Evolutionary conservation across 2,329 filamentous ascomycete species (phyloP).

Genomic region (Cladophialophora yegresii): DNA sequence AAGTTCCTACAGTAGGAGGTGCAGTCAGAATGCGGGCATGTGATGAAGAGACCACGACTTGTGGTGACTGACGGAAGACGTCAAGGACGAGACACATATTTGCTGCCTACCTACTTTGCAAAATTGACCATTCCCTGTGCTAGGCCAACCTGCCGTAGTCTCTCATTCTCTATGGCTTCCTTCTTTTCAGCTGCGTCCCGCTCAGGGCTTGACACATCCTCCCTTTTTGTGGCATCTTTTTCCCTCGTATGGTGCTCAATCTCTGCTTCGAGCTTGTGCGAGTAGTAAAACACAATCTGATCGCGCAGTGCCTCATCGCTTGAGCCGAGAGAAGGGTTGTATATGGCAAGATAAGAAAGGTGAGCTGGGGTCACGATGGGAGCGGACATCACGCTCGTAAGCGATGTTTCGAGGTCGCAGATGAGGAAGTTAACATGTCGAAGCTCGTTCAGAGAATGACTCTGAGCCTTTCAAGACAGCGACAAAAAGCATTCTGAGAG

Average conservation of each 20-base stretch:
- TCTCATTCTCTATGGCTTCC: constrained; percentile 76
- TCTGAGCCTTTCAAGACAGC: not conserved
- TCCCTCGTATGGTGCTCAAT: constrained; percentile 36
- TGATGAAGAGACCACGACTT: not conserved
- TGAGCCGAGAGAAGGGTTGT: constrained; percentile 78
- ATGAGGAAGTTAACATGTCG: not conserved
- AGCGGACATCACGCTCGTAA: constrained; percentile 20
- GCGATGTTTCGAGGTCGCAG: not conserved
- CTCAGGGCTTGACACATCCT: constrained; percentile 1
- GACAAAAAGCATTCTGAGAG: not conserved
- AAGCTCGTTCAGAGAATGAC: not conserved
- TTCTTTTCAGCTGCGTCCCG: constrained; percentile 35
- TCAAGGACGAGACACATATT: constrained; percentile 1
- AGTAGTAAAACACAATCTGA: constrained; percentile 93
- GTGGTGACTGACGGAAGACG: not conserved
- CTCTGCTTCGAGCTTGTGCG: constrained; percentile 43
- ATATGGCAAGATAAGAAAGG: constrained; percentile 89
- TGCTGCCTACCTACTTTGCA: constrained; percentile 58
- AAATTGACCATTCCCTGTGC: constrained; percentile 97
- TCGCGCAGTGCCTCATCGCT: constrained; percentile 72
- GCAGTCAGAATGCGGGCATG: not conserved
- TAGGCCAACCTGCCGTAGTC: constrained; percentile 86
- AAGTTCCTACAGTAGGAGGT: constrained; percentile 63
- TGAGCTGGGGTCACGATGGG: constrained; percentile 69
- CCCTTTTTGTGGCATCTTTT: constrained; percentile 4